Conservation (phyloP, 306 rosid species). For the Myrica gale region DNA sequence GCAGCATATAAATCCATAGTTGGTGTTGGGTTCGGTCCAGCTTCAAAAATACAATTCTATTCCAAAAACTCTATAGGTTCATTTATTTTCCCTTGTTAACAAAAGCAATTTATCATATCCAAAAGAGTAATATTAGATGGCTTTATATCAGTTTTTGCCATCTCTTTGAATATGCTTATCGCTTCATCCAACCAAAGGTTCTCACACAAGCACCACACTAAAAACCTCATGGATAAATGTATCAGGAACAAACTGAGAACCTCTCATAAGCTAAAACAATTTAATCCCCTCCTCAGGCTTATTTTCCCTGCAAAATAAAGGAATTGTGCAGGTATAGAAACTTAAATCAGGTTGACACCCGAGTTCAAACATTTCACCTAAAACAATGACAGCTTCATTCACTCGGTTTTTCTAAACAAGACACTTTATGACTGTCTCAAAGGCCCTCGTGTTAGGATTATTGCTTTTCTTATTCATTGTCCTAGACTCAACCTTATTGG, state of each 20-base stretch:
- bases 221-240: slow-evolving; percentile 44
- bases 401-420: slow-evolving; percentile 44
- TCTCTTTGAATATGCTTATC: slow-evolving; percentile 48
- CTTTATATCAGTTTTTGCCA: slow-evolving; percentile 39
- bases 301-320: slow-evolving; percentile 68
- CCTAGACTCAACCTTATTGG: slow-evolving; percentile 44
- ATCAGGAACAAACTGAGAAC: slow-evolving; percentile 51
- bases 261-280: slow-evolving; percentile 64
- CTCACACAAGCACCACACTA: slow-evolving; percentile 56
- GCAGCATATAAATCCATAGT: too few species aligned
- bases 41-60: slow-evolving; percentile 47
- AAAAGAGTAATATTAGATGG: slow-evolving; percentile 37
- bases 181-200: slow-evolving; percentile 54
- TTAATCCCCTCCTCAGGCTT: slow-evolving; percentile 52
- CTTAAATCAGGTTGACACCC: slow-evolving; percentile 49
- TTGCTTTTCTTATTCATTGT: slow-evolving; percentile 78
- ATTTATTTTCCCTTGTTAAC: slow-evolving; percentile 56
- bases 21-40: too few species aligned
- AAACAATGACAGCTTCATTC: slow-evolving; percentile 61
- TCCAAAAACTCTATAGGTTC: slow-evolving; percentile 66
- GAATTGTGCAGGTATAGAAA: slow-evolving; percentile 54
- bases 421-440: slow-evolving; percentile 61
- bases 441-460: slow-evolving; percentile 61
- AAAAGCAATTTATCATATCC: slow-evolving; percentile 47
- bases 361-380: slow-evolving; percentile 46